Base-by-base conservation (phyloP, 305 asterid species). In the Withania somnifera region DNA sequence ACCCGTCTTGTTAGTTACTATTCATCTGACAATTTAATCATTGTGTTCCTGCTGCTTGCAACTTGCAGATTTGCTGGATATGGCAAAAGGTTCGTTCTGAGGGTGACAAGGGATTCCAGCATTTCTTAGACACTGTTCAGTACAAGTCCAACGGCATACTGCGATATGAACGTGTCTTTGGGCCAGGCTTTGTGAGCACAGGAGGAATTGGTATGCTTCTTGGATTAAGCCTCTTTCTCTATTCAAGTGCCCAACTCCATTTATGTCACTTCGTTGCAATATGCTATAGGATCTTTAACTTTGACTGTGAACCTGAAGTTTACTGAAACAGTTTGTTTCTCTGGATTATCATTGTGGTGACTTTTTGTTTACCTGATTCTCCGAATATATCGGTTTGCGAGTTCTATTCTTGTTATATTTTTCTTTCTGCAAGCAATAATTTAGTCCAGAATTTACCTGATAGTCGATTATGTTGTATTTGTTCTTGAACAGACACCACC, bases 141-240 rank as follows among this genome's bases (percentile, higher is more conserved):
- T 96, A 96, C 66, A 94, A 91, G 83, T 90, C 91, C 20, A 96
- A 90, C 85, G 95, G 99, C 81, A 96, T 96, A 85, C 80, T 93
- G 84, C 95, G 98, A 4, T 96, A 94, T 76, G 98, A 96, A 83
- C 98, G 98, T 13, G 95, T 96, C 60, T 96, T 96, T 83, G 99
- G 99, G 73, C 85, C 79, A 67, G 98, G 98, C 84, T 96, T 67
- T 88, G 99, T 96, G 71, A 94, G 98, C 95, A 96, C 99, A 0
- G 99, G 99, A 84, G 99, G 99, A 78, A 78, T 92, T 57, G 99
- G 99, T 96, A 86, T 22, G 83, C 15, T 6, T 36, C 40, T 36
- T 36, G 40, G 40, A 36, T 36, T 2, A 5, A 36, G 5, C 6
- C 40, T 20, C 73, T 32, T 30, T 9, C 32, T 3, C 47, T 42